Base-by-base conservation (phyloP, 257 asterid genomes). In the Paulownia fortunei region DNA sequence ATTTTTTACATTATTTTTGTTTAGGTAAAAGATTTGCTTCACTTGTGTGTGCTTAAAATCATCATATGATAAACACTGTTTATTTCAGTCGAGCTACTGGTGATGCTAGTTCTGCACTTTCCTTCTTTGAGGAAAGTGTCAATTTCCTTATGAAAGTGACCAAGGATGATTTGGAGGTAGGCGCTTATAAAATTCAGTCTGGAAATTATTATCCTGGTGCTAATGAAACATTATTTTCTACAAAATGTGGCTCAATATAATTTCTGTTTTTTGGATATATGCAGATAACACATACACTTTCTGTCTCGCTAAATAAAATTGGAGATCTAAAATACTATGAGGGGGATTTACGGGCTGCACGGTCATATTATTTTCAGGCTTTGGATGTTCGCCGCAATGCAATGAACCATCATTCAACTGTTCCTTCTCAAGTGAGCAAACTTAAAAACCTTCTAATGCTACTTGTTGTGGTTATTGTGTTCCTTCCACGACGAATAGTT, bases 241-340 rank as follows among this genome's bases (percentile, higher is more conserved):
- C 8, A 37, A 71, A 54, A 44, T 63, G 73, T 55, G 21, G 46
- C 63, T 62, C 26, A 64, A 37, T 52, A 21, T 65, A 74, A 36
- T 76, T 76, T 72, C 9, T 34, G 37, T n/a, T 23, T 74, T 82
- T 78, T 64, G 32, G 15, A 52, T 44, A 8, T 62, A 47, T 82
- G 84, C 88, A 90, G 97, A 88, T 90, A 69, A 90, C 89, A 39
- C 99, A 96, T 78, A 91, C 99, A n/a, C 98, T 93, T 68, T 93
- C 99, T 12, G 97, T 93, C 47, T 93, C 98, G 0, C 90, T 92
- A 24, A 96, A 93, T 81, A 96, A 96, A 86, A 93, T 96, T 82
- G 99, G 99, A 78, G 99, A 96, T 80, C 89, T 93, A 52, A 90
- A 89, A 84, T 96, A 92, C 83, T 90, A 96, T 68, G 97, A 79